phyloP scores from a whole-genome alignment of 345 rosid species.

The Bretschneidera sinensis region DNA sequence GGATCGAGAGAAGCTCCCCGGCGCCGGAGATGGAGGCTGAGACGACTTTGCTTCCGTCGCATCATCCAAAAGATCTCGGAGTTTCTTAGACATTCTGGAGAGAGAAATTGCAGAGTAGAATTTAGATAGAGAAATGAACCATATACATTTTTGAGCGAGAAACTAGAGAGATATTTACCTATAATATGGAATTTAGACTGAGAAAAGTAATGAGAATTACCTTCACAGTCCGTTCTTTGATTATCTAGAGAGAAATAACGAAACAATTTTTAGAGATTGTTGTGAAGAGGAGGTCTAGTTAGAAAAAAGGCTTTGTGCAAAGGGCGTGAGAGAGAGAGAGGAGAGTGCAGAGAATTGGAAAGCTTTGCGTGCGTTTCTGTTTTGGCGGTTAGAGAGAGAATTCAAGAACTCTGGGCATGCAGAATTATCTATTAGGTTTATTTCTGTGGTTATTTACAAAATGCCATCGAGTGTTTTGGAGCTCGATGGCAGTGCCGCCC shows the following conservation, averaged over 20 bases:
- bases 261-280: no score
- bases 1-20: not conserved
- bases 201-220: not conserved
- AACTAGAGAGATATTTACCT: not conserved
- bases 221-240: constrained; percentile 14
- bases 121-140: not conserved
- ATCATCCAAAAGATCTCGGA: constrained; percentile 8
- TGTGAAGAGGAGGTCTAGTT: not conserved
- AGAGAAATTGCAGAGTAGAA: not conserved
- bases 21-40: not conserved
- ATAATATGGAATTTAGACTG: not conserved
- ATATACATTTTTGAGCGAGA: not conserved
- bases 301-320: not conserved
- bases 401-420: constrained; percentile 17
- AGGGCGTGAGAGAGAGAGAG: not conserved
- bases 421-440: not conserved
- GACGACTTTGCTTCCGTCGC: constrained; percentile 9
- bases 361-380: constrained; percentile 10
- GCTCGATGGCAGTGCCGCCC: no score
- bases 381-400: constrained; percentile 28
- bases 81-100: constrained; percentile 15
- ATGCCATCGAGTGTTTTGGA: no score
- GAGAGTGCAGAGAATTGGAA: constrained; percentile 9
- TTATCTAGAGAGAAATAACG: not conserved
- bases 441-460: not conserved